Evolutionary conservation across 768 basidiomycete genomes (phyloP).

Genomic region (Pleurotus giganteus): DNA sequence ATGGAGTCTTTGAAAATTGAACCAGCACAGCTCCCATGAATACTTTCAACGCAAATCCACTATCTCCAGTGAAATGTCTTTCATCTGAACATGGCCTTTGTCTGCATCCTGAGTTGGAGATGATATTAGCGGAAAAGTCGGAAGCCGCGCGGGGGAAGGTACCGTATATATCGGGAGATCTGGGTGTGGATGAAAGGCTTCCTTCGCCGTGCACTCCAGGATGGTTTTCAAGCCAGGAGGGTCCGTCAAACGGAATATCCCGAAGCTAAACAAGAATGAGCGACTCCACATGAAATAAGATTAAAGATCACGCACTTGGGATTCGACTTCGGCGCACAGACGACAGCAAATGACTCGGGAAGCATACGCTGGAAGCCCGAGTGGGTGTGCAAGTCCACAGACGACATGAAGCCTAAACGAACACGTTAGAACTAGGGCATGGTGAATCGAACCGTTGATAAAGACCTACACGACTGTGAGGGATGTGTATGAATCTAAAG

Average conservation of each 20-base stretch:
- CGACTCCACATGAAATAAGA: constrained; percentile 7
- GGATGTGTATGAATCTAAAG: constrained; percentile 89
- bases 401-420: constrained; percentile 82
- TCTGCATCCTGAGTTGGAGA: constrained; percentile 63
- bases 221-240: constrained; percentile 80
- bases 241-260: constrained; percentile 87
- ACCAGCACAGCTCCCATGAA: no score
- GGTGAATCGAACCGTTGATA: neutral
- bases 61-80: constrained; percentile 71
- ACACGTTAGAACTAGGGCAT: constrained; percentile 7
- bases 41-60: constrained; percentile 71
- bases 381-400: constrained; percentile 90
- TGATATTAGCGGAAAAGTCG: constrained; percentile 1
- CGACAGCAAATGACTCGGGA: constrained; percentile 89
- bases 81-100: constrained; percentile 81
- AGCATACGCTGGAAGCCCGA: constrained; percentile 87
- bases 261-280: constrained; percentile 51
- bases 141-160: constrained; percentile 23
- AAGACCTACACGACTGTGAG: constrained; percentile 74
- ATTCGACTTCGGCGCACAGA: constrained; percentile 78
- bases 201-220: constrained; percentile 61
- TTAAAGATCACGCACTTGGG: constrained; percentile 54
- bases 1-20: no score
- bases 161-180: constrained; percentile 87
- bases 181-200: constrained; percentile 86